Base-by-base conservation (phyloP, 257 asterid genomes). In the Jaltomata sinuosa region DNA sequence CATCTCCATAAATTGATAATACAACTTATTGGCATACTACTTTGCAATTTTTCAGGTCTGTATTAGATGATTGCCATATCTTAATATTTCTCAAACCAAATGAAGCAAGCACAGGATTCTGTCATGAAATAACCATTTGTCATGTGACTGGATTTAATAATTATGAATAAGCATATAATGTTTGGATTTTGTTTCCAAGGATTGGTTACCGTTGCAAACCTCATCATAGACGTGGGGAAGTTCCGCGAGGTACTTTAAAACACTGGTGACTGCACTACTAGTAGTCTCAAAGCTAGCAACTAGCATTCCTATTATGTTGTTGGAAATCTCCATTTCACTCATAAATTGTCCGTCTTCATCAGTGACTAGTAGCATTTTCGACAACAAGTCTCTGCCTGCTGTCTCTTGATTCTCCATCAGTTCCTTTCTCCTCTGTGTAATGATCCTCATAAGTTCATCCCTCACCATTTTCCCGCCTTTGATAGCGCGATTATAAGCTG, bases 291-390 rank as follows among this genome's bases (percentile, higher is more conserved):
- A 91, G 85, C 95, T 89, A 1, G 94, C 96, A 21, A 92, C 94
- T 3, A 93, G 52, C 83, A 92, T 81, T 1, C 94, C 92, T 8
- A 90, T 85, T 3, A 92, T 62, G 14, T 85, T 87, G 57, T 89
- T 90, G 0, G 93, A 91, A 11, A 94, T 92, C 84, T 92, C 95
- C 97, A 89, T 89, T 45, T 92, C 96, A 54, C 87, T 92, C 86
- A 90, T 62, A 4, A 59, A 54, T n/a, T 87, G n/a, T 2, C 95
- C 94, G 52, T 90, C 86, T 86, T 92, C 94, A 80, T 91, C 94
- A 5, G 81, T 92, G 11, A 87, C 93, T 6, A 90, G 91, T 5
- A 93, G 83, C 95, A 91, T 88, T 32, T 87, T 84, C 0, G 96
- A 91, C 85, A 92, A 55, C 14, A 92, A 79, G 45, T 92, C 97